phyloP scores from a whole-genome alignment of 2,329 filamentous ascomycete genomes.

The Neocatenulostroma microsporum region DNA sequence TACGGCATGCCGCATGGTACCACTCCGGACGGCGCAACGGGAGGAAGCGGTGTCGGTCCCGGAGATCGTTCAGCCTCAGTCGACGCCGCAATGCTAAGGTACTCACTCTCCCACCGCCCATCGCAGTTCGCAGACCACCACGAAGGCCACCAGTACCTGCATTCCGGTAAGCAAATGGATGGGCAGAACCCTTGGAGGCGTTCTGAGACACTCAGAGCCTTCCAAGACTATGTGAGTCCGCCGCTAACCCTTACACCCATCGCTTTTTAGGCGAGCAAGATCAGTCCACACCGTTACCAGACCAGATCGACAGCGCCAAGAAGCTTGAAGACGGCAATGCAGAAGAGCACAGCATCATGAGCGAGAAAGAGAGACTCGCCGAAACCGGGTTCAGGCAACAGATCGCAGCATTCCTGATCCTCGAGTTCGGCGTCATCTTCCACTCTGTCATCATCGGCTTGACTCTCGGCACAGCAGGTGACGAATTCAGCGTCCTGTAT shows the following conservation, averaged over 20 bases:
- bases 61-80: slow-evolving; percentile 15
- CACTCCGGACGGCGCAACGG: too few species aligned
- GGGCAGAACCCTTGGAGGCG: too few species aligned
- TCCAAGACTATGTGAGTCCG: too few species aligned
- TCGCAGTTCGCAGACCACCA: slow-evolving; percentile 11
- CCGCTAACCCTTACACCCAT: too few species aligned
- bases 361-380: slow-evolving; percentile 15
- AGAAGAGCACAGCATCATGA: slow-evolving; percentile 8
- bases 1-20: slow-evolving; percentile 33
- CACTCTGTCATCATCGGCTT: slow-evolving; percentile 72
- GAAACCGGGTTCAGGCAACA: slow-evolving; percentile 57
- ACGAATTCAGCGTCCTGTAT: slow-evolving; percentile 54
- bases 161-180: too few species aligned
- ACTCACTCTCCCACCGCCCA: slow-evolving; percentile 11
- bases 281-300: too few species aligned
- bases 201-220: too few species aligned
- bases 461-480: slow-evolving; percentile 56
- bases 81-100: slow-evolving; percentile 20
- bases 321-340: not conserved
- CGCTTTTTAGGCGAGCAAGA: too few species aligned
- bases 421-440: slow-evolving; percentile 82
- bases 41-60: too few species aligned
- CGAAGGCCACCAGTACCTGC: slow-evolving; percentile 34
- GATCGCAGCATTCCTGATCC: slow-evolving; percentile 79
- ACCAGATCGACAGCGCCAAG: too few species aligned